Conservation (phyloP, 2,329 filamentous ascomycete genomes). For the Orbilia javanica region DNA sequence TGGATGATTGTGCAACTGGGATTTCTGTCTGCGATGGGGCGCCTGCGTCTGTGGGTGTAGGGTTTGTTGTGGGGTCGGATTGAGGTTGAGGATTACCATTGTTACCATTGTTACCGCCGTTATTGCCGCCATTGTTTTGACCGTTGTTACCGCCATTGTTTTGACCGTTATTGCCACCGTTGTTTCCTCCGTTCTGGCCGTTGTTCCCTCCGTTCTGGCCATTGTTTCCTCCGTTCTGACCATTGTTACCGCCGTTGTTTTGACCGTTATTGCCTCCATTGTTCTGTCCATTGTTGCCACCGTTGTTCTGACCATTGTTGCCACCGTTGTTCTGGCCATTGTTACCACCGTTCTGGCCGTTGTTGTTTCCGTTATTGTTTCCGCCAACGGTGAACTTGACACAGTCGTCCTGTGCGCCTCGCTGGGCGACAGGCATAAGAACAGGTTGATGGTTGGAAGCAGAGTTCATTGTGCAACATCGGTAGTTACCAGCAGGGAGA, state of each 20-base stretch:
- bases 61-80: conserved; percentile 35
- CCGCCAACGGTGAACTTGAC: conserved; percentile 67
- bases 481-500: conserved; percentile 68
- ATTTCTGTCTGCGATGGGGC: conserved; percentile 14
- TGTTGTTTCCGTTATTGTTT: conserved; percentile 12
- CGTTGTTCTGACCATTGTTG: conserved; percentile 9
- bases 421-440: conserved; percentile 71
- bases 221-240: conserved; percentile 15
- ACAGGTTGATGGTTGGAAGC: conserved; percentile 72
- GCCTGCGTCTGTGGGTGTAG: conserved; percentile 18
- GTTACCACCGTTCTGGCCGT: conserved; percentile 32
- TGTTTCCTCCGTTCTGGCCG: conserved; percentile 19
- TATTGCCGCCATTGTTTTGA: conserved; percentile 19
- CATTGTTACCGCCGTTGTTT: conserved; percentile 25
- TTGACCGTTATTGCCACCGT: conserved; percentile 10
- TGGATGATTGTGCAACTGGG: conserved; percentile 5
- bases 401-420: conserved; percentile 71
- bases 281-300: conserved; percentile 21
- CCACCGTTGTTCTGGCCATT: conserved; percentile 13
- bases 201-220: conserved; percentile 26
- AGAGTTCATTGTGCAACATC: conserved; percentile 70
- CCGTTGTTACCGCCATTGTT: conserved; percentile 26
- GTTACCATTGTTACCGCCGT: conserved; percentile 30
- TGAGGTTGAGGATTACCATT: conserved; percentile 26
- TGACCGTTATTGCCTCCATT: conserved; percentile 16